These are phyloP conservation scores for Geranium rotundifolium DNA, from an alignment of 345 rosid species.

Conservation along the genomic window DNA sequence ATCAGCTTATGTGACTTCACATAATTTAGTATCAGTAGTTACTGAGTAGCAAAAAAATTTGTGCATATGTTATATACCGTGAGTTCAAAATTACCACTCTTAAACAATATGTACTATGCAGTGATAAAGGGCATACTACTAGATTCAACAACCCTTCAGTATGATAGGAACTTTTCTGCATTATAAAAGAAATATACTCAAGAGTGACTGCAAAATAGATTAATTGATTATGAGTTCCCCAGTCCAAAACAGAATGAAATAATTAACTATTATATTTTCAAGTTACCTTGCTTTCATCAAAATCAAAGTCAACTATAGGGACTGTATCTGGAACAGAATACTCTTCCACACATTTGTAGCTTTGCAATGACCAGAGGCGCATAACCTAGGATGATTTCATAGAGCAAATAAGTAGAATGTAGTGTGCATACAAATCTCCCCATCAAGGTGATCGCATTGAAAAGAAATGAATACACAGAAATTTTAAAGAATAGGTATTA, in stretches of 20 bases:
- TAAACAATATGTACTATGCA: not conserved
- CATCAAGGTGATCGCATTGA: not conserved
- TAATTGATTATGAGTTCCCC: not conserved
- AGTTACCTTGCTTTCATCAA: slow-evolving; percentile 92
- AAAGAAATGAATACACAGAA: not conserved
- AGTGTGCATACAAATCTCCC: not conserved
- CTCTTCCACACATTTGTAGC: slow-evolving; percentile 58
- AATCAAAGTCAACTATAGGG: slow-evolving; percentile 71
- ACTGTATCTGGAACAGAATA: slow-evolving; percentile 46
- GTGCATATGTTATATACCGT: not conserved
- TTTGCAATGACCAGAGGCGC: slow-evolving; percentile 78
- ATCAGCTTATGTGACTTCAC: not conserved
- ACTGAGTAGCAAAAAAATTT: not conserved
- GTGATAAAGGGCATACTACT: not conserved
- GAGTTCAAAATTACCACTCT: not conserved
- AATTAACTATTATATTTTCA: not conserved
- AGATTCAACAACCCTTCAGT: too few species aligned
- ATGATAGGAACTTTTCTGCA: not conserved
- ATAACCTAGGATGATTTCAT: slow-evolving; percentile 49
- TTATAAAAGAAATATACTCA: not conserved
- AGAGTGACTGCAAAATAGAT: not conserved
- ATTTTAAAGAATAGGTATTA: too few species aligned
- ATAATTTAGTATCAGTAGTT: not conserved
- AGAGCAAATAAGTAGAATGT: not conserved
- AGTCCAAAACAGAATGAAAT: not conserved